phyloP scores from a whole-genome alignment of 306 rosid genomes.

The Hippophae tibetana region DNA sequence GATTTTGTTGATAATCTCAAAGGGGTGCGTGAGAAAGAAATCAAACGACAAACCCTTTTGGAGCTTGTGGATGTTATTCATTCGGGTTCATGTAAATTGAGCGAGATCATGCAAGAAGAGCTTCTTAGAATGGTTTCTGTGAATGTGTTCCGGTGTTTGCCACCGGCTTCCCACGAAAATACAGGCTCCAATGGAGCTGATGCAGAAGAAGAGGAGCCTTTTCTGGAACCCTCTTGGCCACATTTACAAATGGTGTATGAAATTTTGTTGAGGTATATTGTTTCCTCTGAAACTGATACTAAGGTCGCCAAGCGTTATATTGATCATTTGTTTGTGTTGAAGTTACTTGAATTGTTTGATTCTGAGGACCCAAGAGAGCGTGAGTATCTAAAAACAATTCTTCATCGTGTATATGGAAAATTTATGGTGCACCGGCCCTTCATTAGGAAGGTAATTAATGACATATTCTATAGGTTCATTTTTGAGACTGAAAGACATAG shows the following conservation, averaged over 20 bases:
- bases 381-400: conserved; percentile 48
- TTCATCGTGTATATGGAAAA: conserved; percentile 61
- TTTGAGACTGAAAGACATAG: conserved; percentile 61
- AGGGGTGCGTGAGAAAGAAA: conserved; percentile 36
- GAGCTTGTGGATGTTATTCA: conserved; percentile 47
- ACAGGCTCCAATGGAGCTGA: conserved; percentile 25
- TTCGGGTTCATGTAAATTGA: conserved; percentile 33
- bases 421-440: conserved; percentile 68
- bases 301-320: conserved; percentile 42
- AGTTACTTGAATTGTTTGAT: conserved; percentile 53
- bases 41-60: conserved; percentile 58
- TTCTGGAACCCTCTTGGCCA: conserved; percentile 47
- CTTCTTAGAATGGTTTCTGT: conserved; percentile 50
- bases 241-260: conserved; percentile 63
- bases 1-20: conserved; percentile 39
- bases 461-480: conserved; percentile 54
- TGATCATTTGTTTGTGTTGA: conserved; percentile 46
- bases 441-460: conserved; percentile 57
- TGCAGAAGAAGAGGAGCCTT: conserved; percentile 51
- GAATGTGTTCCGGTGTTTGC: conserved; percentile 62
- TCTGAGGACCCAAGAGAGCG: conserved; percentile 71
- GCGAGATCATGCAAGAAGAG: conserved; percentile 42
- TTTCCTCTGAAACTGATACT: conserved; percentile 47
- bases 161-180: conserved; percentile 41
- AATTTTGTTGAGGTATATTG: conserved; percentile 45